Evolutionary conservation across 1,284 basidiomycete genomes (phyloP).

Genomic region (Clitocybe nebularis): DNA sequence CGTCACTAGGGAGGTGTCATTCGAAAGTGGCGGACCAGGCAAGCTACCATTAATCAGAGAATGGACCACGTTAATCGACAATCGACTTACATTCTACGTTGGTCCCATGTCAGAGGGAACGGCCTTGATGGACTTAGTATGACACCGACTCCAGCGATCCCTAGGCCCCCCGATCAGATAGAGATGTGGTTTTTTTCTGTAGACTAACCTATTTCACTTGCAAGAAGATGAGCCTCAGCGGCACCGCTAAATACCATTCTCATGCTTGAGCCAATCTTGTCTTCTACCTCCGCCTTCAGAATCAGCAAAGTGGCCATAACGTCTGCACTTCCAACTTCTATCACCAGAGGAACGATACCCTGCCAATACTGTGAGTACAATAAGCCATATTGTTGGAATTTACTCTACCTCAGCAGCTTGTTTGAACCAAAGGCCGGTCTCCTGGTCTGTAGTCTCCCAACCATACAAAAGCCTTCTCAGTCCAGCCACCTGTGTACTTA

Average conservation of each 20-base stretch:
- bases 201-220: constrained; percentile 61
- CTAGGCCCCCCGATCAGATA: constrained; percentile 20
- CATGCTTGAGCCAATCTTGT: constrained; percentile 48
- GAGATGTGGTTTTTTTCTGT: neutral
- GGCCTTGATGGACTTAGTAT: constrained; percentile 55
- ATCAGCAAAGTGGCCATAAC: constrained; percentile 74
- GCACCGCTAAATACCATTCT: constrained; percentile 71
- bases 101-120: constrained; percentile 68
- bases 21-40: constrained; percentile 71
- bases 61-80: constrained; percentile 26
- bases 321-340: constrained; percentile 71
- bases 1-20: constrained; percentile 58
- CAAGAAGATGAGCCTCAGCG: constrained; percentile 72
- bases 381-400: constrained; percentile 3
- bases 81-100: constrained; percentile 51
- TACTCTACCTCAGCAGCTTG: constrained; percentile 51
- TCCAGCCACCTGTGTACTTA: constrained; percentile 71
- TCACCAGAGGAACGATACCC: constrained; percentile 58
- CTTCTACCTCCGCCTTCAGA: constrained; percentile 71
- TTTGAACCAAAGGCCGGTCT: constrained; percentile 51
- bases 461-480: constrained; percentile 55
- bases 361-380: constrained; percentile 17
- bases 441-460: constrained; percentile 42
- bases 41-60: constrained; percentile 31
- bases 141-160: constrained; percentile 61